These are phyloP conservation scores for Lepiota subincarnata DNA, from an alignment of 768 basidiomycete genomes.

Conservation along the genomic window DNA sequence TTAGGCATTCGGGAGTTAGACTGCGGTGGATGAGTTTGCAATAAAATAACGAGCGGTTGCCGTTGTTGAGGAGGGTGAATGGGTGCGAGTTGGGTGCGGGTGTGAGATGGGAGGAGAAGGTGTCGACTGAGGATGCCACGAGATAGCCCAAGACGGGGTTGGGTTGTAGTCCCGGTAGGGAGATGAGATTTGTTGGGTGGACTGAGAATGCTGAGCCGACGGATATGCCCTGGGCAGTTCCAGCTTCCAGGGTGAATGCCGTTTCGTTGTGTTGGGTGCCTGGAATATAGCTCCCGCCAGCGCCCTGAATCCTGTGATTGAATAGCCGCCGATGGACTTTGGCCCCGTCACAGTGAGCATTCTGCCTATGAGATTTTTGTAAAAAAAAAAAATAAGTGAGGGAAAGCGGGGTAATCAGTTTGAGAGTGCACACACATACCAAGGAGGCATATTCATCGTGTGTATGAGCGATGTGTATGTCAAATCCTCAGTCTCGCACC, in stretches of 20 bases:
- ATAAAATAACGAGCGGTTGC: too few species aligned
- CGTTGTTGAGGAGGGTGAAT: too few species aligned
- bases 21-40: too few species aligned
- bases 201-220: slow-evolving; percentile 20
- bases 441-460: slow-evolving; percentile 23
- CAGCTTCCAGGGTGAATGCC: slow-evolving; percentile 22
- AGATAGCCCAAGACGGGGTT: slow-evolving; percentile 22
- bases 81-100: not conserved
- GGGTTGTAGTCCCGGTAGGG: slow-evolving; percentile 7
- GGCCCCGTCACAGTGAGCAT: too few species aligned
- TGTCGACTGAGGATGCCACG: slow-evolving; percentile 17
- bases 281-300: too few species aligned
- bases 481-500: slow-evolving; percentile 18
- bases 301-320: too few species aligned
- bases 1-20: too few species aligned
- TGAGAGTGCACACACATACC: slow-evolving; percentile 21
- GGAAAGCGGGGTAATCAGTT: too few species aligned
- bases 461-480: slow-evolving; percentile 32
- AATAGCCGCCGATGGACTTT: too few species aligned
- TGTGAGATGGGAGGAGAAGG: slow-evolving; percentile 21
- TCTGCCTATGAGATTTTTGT: too few species aligned
- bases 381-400: too few species aligned
- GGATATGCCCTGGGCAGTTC: slow-evolving; percentile 28
- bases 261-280: not conserved
- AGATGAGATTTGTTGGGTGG: slow-evolving; percentile 23